Conservation (phyloP, 2,329 filamentous ascomycete genomes). For the Aureobasidium sp. region DNA sequence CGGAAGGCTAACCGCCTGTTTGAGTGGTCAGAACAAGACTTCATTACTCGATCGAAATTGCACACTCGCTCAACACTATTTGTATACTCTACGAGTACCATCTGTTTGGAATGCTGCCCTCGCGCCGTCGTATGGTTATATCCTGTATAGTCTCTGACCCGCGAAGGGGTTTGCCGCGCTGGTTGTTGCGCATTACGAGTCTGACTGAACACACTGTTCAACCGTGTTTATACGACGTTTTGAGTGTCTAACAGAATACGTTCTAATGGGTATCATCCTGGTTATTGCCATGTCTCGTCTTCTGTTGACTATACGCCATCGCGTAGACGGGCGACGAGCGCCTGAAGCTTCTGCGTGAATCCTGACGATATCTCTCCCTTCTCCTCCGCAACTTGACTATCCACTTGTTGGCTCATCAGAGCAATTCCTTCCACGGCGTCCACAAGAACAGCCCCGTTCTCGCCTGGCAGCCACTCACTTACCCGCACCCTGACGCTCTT, state of each 20-base stretch:
- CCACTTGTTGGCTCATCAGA: constrained; percentile 50
- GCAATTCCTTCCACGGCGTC: constrained; percentile 55
- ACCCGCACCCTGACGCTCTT: constrained; percentile 29
- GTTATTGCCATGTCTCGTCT: not conserved
- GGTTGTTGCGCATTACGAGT: not conserved
- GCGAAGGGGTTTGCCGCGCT: not conserved
- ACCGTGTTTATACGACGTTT: constrained; percentile 4
- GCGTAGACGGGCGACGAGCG: constrained; percentile 34
- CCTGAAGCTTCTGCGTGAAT: constrained; percentile 46
- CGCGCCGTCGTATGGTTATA: not conserved
- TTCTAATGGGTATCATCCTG: constrained; percentile 2
- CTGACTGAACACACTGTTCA: not conserved
- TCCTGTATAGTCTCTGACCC: no score
- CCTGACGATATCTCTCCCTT: constrained; percentile 39
- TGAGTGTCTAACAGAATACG: not conserved
- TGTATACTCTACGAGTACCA: not conserved
- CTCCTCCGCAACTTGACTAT: constrained; percentile 40
- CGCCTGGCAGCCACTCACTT: constrained; percentile 32
- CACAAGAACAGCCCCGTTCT: constrained; percentile 43
- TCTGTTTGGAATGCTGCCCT: not conserved
- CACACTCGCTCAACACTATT: not conserved
- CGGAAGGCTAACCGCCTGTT: constrained; percentile 7
- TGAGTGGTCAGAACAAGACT: not conserved
- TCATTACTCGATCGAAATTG: constrained; percentile 9
- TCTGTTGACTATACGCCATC: not conserved